A percentile compares a stretch with the other conserved stretches of the same genome.
Conservation (phyloP, 805 yeast species). For the Candida quercuum region DNA sequence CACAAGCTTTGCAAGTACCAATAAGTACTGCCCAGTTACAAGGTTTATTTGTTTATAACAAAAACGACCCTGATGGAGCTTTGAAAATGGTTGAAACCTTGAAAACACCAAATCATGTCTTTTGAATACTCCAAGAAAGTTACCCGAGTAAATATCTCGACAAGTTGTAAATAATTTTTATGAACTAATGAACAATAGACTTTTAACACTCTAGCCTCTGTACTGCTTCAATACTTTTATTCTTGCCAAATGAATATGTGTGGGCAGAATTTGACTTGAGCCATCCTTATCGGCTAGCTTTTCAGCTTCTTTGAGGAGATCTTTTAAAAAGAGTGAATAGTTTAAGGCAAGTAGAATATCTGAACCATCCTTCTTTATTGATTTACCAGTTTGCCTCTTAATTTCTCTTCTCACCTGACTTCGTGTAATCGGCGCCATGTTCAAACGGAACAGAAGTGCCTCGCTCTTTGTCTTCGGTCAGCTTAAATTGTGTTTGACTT, state of each 20-base stretch:
- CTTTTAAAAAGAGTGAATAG: constrained; percentile 39
- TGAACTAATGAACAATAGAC: constrained; percentile 1
- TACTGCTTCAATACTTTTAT: constrained; percentile 28
- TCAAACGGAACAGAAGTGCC: constrained; percentile 13
- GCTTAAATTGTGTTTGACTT: background rate
- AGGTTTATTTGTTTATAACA: constrained; percentile 90
- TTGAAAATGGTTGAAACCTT: constrained; percentile 49
- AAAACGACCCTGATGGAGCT: constrained; percentile 75
- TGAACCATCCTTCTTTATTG: constrained; percentile 32
- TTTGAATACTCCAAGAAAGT: too few relatives aligned
- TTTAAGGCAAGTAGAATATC: constrained; percentile 42
- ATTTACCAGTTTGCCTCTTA: constrained; percentile 17
- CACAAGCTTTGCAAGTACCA: constrained; percentile 41
- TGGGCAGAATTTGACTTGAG: constrained; percentile 36
- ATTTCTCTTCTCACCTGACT: constrained; percentile 18
- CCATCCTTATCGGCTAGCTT: constrained; percentile 34
- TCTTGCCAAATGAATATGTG: constrained; percentile 35
- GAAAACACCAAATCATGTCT: constrained; percentile 29
- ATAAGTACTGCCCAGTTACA: constrained; percentile 93
- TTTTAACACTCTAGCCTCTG: constrained; percentile 27
- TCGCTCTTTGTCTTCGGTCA: constrained; percentile 12
- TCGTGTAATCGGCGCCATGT: constrained; percentile 15
- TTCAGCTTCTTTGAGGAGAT: constrained; percentile 33
- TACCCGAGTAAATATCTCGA: background rate
- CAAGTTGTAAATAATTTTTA: background rate